These are phyloP conservation scores for Biscogniauxia mediterranea DNA, from an alignment of 2,329 filamentous ascomycete species.

Conservation along the genomic window DNA sequence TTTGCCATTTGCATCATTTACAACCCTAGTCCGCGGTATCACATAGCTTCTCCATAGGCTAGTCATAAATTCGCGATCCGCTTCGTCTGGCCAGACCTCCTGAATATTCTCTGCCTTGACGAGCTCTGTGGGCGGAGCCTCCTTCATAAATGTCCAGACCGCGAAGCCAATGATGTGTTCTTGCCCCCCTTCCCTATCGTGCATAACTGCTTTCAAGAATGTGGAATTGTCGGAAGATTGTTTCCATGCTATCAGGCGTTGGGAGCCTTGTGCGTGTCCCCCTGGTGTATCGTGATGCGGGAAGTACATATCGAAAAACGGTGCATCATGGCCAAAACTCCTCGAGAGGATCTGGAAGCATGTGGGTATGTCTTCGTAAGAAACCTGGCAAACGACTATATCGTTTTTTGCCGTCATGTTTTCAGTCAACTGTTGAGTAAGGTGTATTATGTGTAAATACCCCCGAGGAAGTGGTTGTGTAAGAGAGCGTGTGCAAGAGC, in stretches of 20 bases:
- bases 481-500: too few relatives aligned
- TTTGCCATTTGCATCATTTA: slow-evolving; percentile 13
- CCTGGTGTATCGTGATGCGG: slow-evolving; percentile 20
- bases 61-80: slow-evolving; percentile 24
- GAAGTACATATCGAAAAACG: slow-evolving; percentile 26
- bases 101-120: slow-evolving; percentile 18
- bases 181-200: not conserved
- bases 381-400: slow-evolving; percentile 10
- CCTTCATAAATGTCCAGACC: slow-evolving; percentile 27
- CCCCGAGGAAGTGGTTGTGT: too few relatives aligned
- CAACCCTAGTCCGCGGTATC: slow-evolving; percentile 13
- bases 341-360: slow-evolving; percentile 22
- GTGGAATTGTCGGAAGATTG: slow-evolving; percentile 3
- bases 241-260: slow-evolving; percentile 20
- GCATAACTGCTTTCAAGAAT: slow-evolving; percentile 23
- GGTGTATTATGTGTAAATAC: too few relatives aligned
- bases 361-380: slow-evolving; percentile 21
- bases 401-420: not conserved
- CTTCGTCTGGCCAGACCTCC: slow-evolving; percentile 20
- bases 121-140: slow-evolving; percentile 18
- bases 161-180: slow-evolving; percentile 20
- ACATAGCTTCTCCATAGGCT: slow-evolving; percentile 25
- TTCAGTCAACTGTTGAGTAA: not conserved
- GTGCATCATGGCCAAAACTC: slow-evolving; percentile 23
- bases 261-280: slow-evolving; percentile 18